phyloP scores from a whole-genome alignment of 192 early-diverging fungal genomes.

The Powellomyces hirtus region DNA sequence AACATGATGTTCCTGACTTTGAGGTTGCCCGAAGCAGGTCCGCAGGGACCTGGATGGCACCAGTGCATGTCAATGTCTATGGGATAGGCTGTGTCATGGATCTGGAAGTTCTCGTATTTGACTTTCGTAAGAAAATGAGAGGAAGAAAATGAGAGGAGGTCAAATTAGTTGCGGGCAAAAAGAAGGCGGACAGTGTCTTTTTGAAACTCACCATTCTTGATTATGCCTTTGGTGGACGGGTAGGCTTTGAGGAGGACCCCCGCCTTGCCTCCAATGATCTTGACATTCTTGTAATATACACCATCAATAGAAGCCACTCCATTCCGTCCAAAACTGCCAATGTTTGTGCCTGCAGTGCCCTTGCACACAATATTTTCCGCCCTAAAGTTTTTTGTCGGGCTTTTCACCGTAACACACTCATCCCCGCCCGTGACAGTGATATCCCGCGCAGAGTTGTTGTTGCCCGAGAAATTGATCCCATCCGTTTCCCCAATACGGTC shows the following conservation, averaged over 20 bases:
- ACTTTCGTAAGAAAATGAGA: not conserved
- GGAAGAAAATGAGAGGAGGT: no score
- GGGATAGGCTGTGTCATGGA: slow-evolving; percentile 14
- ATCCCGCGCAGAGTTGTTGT: slow-evolving; percentile 25
- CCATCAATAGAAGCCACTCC: slow-evolving; percentile 6
- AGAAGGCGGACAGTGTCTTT: no score
- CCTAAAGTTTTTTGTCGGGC: slow-evolving; percentile 18
- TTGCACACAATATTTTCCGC: slow-evolving; percentile 21
- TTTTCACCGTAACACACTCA: slow-evolving; percentile 31
- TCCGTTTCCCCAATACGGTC: slow-evolving; percentile 29
- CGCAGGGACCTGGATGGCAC: slow-evolving; percentile 18
- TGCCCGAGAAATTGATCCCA: slow-evolving; percentile 21
- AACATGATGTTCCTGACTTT: slow-evolving; percentile 8
- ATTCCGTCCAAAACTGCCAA: slow-evolving; percentile 11
- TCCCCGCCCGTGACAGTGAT: slow-evolving; percentile 24
- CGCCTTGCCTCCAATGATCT: slow-evolving; percentile 8
- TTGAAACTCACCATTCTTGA: no score
- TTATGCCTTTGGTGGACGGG: slow-evolving; percentile 13
- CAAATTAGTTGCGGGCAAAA: no score
- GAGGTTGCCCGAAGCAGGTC: slow-evolving; percentile 6
- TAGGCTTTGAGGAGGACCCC: slow-evolving; percentile 19
- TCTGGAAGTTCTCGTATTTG: slow-evolving; percentile 21
- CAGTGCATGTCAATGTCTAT: slow-evolving; percentile 10
- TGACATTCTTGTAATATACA: slow-evolving; percentile 22
- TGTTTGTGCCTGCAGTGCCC: slow-evolving; percentile 20